Evolutionary conservation across 805 yeast species (phyloP).

Genomic region (Zygosaccharomyces rouxii): DNA sequence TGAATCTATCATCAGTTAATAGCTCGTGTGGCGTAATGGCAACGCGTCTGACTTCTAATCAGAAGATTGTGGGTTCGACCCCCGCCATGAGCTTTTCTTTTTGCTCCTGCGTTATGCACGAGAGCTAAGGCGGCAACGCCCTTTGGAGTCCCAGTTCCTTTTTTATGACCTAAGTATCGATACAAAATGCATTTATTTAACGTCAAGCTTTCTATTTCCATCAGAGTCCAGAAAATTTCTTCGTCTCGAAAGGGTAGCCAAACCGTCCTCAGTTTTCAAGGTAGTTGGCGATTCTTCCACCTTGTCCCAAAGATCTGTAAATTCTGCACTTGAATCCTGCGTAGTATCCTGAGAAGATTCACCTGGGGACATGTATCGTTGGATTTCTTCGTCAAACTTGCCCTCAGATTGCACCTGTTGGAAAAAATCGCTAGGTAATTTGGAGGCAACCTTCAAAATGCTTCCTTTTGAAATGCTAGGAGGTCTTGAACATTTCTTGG

Average conservation of each 20-base stretch:
- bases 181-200: background rate
- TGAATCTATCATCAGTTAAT: background rate
- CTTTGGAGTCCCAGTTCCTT: too few relatives aligned
- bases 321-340: conserved; percentile 13
- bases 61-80: conserved; percentile 54
- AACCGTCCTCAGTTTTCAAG: conserved; percentile 17
- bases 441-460: conserved; percentile 21
- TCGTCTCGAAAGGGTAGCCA: conserved; percentile 12
- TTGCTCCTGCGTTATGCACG: too few relatives aligned
- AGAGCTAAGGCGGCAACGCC: too few relatives aligned
- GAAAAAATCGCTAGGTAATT: conserved; percentile 28
- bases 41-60: conserved; percentile 54
- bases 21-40: conserved; percentile 55
- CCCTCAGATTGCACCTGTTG: conserved; percentile 13
- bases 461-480: conserved; percentile 20
- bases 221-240: conserved; percentile 6
- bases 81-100: conserved; percentile 45
- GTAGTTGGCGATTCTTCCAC: conserved; percentile 20
- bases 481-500: conserved; percentile 10
- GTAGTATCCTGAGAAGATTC: conserved; percentile 13
- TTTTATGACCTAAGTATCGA: background rate
- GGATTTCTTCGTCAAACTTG: conserved; percentile 4
- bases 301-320: conserved; percentile 19
- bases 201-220: conserved; percentile 1
- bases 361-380: conserved; percentile 9